These are phyloP conservation scores for Rhypophila decipiens DNA, from an alignment of 495 filamentous ascomycete genomes.

Conservation along the genomic window DNA sequence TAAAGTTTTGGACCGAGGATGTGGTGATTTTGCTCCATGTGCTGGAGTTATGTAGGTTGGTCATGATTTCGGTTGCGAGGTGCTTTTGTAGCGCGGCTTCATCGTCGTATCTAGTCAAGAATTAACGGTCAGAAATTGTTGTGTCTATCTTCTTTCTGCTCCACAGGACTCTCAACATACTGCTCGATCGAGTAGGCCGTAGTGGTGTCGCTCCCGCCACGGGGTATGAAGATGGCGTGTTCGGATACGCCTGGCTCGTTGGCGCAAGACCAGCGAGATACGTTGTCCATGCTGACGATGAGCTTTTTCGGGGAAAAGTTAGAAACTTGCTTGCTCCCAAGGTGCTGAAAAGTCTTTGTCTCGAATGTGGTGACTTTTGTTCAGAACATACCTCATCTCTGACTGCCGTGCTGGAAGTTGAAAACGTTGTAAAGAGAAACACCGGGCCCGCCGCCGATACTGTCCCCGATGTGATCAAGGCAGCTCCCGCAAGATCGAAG, in stretches of 20 bases:
- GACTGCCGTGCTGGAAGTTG: conserved; percentile 7
- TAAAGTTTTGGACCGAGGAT: conserved; percentile 10
- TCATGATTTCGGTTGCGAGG: conserved; percentile 4
- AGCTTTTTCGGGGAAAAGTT: neutral
- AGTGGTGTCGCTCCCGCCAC: conserved; percentile 8
- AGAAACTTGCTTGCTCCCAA: neutral
- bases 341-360: neutral
- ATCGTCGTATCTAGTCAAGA: conserved; percentile 5
- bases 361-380: neutral
- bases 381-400: conserved; percentile 3
- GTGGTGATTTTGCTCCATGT: conserved; percentile 1
- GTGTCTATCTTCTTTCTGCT: neutral
- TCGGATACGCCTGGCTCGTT: conserved; percentile 8
- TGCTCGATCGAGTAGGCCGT: conserved; percentile 9
- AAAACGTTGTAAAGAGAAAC: conserved; percentile 5
- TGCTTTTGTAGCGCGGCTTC: conserved; percentile 4
- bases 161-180: neutral
- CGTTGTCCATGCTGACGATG: conserved; percentile 7
- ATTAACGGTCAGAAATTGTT: neutral
- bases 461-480: conserved; percentile 1
- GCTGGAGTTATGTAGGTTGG: no score
- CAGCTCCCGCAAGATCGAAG: neutral
- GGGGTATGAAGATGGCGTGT: conserved; percentile 7
- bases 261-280: conserved; percentile 7
- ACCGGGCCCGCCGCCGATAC: conserved; percentile 6